phyloP scores from a whole-genome alignment of 202 grass and related monocot species.

The Saccharum hybrid region DNA sequence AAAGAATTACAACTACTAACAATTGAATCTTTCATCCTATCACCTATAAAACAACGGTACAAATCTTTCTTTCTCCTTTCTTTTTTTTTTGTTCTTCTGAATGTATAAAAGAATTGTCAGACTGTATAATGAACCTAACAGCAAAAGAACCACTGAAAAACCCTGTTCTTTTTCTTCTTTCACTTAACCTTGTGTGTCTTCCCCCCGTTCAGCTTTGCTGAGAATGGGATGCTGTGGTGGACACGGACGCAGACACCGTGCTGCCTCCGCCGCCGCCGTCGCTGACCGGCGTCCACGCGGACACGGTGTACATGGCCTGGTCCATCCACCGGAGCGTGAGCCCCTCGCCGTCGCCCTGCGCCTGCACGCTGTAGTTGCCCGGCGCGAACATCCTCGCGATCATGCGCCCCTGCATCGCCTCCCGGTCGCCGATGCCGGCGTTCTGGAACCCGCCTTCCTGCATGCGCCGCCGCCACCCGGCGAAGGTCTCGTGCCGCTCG shows the following conservation, averaged over 20 bases:
- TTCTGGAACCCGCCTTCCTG: slow-evolving; percentile 69
- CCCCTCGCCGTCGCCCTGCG: slow-evolving; percentile 61
- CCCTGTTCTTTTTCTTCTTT: slow-evolving; percentile 46
- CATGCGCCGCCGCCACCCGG: slow-evolving; percentile 62
- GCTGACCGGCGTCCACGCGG: slow-evolving; percentile 65
- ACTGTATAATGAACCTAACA: slow-evolving; percentile 54
- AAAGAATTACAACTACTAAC: slow-evolving; percentile 54
- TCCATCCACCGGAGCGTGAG: slow-evolving; percentile 81
- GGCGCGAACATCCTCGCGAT: slow-evolving; percentile 80
- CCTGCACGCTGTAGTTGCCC: slow-evolving; percentile 65
- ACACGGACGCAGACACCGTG: slow-evolving; percentile 65
- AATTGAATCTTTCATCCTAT: slow-evolving; percentile 52
- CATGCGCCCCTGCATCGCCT: slow-evolving; percentile 77
- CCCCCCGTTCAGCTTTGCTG: slow-evolving; percentile 56
- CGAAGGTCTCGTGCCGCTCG: slow-evolving; percentile 84
- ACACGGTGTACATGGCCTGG: slow-evolving; percentile 81
- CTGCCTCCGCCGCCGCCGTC: slow-evolving; percentile 63
- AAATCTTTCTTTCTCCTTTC: slow-evolving; percentile 34
- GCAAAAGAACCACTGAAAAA: slow-evolving; percentile 61
- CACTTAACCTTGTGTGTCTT: slow-evolving; percentile 11
- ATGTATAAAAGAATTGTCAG: slow-evolving; percentile 67
- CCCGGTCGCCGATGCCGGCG: slow-evolving; percentile 65
- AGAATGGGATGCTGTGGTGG: slow-evolving; percentile 69
- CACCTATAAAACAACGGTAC: slow-evolving; percentile 49
- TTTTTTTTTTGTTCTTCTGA: slow-evolving; percentile 26